Percentiles rank a stretch among this genome's conserved stretches.
Conservation (phyloP, 176 grass and related monocot species). For the Oryza meyeriana region DNA sequence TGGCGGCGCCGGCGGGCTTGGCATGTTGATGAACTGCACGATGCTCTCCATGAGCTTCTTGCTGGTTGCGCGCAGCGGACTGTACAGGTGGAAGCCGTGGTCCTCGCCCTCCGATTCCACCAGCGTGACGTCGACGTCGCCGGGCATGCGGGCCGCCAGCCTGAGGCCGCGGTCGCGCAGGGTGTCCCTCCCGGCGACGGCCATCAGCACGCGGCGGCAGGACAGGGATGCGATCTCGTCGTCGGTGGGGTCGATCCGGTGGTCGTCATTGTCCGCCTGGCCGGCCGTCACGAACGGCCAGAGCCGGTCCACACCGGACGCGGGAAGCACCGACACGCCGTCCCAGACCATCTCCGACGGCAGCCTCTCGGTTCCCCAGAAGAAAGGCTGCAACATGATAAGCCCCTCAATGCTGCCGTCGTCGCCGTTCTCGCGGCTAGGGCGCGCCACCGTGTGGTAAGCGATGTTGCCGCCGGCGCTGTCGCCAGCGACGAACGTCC, state of each 20-base stretch:
- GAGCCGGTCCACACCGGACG: background rate
- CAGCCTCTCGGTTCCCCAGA: constrained; percentile 9
- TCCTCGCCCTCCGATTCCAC: too few species aligned
- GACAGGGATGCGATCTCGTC: background rate
- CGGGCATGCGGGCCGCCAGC: background rate
- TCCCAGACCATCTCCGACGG: background rate
- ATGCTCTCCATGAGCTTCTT: too few species aligned
- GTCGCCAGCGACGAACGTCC: constrained; percentile 4
- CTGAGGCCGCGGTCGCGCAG: background rate
- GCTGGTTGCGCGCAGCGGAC: too few species aligned
- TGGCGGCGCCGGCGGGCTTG: too few species aligned
- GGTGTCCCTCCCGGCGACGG: background rate
- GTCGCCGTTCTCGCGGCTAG: background rate
- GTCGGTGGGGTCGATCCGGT: background rate
- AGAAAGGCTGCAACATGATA: background rate
- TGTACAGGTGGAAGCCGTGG: too few species aligned
- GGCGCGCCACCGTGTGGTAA: background rate
- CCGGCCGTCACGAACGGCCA: background rate
- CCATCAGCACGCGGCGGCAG: background rate
- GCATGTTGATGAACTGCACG: too few species aligned
- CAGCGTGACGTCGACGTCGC: too few species aligned
- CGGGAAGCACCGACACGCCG: background rate
- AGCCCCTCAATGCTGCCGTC: background rate
- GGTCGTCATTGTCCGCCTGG: constrained; percentile 19
- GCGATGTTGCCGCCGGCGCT: constrained; percentile 21